Percentiles rank a stretch among this genome's conserved stretches.
phyloP scores from a whole-genome alignment of 768 basidiomycete species.

The Suillus luteus region DNA sequence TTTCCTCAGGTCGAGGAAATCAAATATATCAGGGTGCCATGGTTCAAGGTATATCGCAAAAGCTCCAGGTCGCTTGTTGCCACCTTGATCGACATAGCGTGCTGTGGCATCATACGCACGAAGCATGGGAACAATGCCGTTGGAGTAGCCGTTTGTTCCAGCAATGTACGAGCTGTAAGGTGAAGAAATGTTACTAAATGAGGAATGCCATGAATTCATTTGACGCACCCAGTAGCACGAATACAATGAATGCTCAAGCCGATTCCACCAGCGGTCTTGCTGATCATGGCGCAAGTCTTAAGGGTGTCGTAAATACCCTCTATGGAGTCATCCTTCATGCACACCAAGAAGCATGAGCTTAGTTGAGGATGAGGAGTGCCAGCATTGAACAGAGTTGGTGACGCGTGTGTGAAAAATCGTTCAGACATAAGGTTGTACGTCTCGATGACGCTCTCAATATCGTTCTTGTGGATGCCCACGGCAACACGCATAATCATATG shows the following conservation, averaged over 20 bases:
- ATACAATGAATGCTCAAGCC: constrained; percentile 96
- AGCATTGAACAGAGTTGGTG: constrained; percentile 97
- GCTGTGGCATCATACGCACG: constrained; percentile 97
- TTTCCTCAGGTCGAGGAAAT: constrained; percentile 96
- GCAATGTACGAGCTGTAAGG: constrained; percentile 88
- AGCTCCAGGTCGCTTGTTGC: constrained; percentile 98
- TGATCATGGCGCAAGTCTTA: constrained; percentile 98
- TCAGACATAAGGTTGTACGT: constrained; percentile 98
- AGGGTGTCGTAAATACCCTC: constrained; percentile 99
- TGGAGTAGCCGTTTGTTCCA: constrained; percentile 98
- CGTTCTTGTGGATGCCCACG: constrained; percentile 90
- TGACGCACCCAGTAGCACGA: constrained; percentile 85
- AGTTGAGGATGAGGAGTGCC: constrained; percentile 96
- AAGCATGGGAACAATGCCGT: constrained; percentile 99
- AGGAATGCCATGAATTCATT: not conserved
- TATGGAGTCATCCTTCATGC: constrained; percentile 98
- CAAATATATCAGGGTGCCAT: constrained; percentile 97
- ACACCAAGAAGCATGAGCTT: constrained; percentile 95
- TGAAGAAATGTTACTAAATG: not conserved
- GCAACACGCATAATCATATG: constrained; percentile 99
- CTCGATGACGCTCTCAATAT: constrained; percentile 87
- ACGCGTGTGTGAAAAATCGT: constrained; percentile 97
- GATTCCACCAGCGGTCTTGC: constrained; percentile 98
- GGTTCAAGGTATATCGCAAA: constrained; percentile 99
- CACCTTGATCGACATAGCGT: constrained; percentile 98